Conservation (phyloP, 2,329 filamentous ascomycete genomes). For the Ascochyta pisi region DNA sequence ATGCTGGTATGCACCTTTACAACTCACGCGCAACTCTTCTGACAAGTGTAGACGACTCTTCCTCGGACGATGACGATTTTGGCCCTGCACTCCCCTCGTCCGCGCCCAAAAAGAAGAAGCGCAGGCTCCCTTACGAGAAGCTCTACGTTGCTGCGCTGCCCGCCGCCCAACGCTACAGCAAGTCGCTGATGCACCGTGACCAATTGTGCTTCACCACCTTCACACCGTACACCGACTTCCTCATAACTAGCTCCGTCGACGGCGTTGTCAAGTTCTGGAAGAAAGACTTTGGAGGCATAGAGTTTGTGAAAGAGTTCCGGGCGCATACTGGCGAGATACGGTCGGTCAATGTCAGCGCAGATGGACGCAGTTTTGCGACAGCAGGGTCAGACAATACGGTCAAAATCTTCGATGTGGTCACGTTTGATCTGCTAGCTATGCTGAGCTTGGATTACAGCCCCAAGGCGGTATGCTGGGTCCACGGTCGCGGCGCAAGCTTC, state of each 20-base stretch:
- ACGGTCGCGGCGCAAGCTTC: constrained; percentile 81
- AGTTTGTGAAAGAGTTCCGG: constrained; percentile 98
- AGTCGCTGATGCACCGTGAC: constrained; percentile 98
- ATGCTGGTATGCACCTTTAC: constrained; percentile 20
- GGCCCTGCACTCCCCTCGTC: constrained; percentile 87
- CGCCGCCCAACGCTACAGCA: constrained; percentile 79
- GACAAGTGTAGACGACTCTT: constrained; percentile 59
- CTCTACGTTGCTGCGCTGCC: constrained; percentile 92
- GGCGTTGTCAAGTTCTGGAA: constrained; percentile 99
- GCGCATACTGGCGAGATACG: constrained; percentile 87
- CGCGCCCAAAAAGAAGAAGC: constrained; percentile 84
- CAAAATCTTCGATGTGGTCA: constrained; percentile 80
- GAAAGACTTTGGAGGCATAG: constrained; percentile 86
- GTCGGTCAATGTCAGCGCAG: constrained; percentile 82
- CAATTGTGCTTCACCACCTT: constrained; percentile 87
- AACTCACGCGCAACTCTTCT: constrained; percentile 21
- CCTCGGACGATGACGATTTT: constrained; percentile 80
- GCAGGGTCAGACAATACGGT: constrained; percentile 79
- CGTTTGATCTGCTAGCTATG: constrained; percentile 72
- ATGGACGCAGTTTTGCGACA: constrained; percentile 93
- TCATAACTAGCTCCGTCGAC: constrained; percentile 92
- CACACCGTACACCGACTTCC: constrained; percentile 89
- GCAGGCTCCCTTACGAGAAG: constrained; percentile 91
- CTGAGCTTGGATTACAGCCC: constrained; percentile 78
- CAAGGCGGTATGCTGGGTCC: constrained; percentile 88